Base-by-base conservation (phyloP, 1,284 basidiomycete species). In the Melampsora abietis-canadensis region DNA sequence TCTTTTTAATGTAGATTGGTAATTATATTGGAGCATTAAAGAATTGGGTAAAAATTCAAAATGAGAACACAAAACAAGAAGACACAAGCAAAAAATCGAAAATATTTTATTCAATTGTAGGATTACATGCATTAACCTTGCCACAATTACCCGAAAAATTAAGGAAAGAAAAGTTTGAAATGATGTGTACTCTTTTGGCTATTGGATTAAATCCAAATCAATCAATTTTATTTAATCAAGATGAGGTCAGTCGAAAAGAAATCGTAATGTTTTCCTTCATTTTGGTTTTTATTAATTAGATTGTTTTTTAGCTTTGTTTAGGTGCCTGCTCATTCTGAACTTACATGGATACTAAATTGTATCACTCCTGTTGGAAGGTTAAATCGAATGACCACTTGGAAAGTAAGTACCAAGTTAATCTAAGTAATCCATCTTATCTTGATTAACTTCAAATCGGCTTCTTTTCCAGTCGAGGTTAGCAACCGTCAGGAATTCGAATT, bases 351-450 rank as follows among this genome's bases (percentile, higher is more conserved):
- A 74, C 82, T 98, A 68, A 91, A 88, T 78, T 95, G 93, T 78
- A 83, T 94, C 51, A 89, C 92, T 0, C 88, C 92, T 0, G 86
- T 95, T 60, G 92, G 93, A 7, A 88, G 88, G 78, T 83, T 98
- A 12, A 86, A 88, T 48, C 84, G 93, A 54, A 95, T 96, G 93
- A 96, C 93, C 1, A 94, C 92, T 0, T 97, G 93, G 93, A 97
- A 95, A 86, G 91, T 89, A 75, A 44, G 84, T 77, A 46, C n/a
- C 4, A 8, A 34, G 21, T 54, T 27, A 19, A 15, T 31, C 37
- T 44, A 21, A 73, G 17, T 19, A 19, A n/a, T 40, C 10, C n/a
- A 15, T n/a, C 59, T 57, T 30, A 14, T 34, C 6, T 21, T 21
- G 51, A n/a, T 31, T 17, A 15, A 48, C 21, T 10, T 46, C 31